These are phyloP conservation scores for Cladorrhinum samala DNA, from an alignment of 495 filamentous ascomycete species.

Conservation along the genomic window DNA sequence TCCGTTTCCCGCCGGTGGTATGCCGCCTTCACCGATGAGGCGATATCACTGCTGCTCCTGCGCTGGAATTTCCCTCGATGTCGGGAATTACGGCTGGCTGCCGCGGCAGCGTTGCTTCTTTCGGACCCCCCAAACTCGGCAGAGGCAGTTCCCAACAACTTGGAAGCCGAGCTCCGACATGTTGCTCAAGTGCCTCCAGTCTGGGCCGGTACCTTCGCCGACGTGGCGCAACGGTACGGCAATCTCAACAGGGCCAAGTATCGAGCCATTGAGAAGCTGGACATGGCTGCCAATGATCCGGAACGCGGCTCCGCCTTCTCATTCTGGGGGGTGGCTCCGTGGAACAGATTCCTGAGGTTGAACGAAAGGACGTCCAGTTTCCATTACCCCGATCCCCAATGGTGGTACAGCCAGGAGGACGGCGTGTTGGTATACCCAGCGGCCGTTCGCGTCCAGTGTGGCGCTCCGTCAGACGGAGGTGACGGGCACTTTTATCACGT, in stretches of 20 bases:
- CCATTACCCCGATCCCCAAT: slow-evolving; percentile 50
- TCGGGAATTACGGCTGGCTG: slow-evolving; percentile 43
- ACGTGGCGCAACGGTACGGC: slow-evolving; percentile 52
- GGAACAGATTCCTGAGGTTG: slow-evolving; percentile 50
- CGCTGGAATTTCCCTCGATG: slow-evolving; percentile 49
- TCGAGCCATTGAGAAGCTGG: slow-evolving; percentile 43
- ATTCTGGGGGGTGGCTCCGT: slow-evolving; percentile 42
- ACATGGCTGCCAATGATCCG: slow-evolving; percentile 21
- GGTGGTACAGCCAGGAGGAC: slow-evolving; percentile 52
- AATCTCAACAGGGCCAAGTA: slow-evolving; percentile 47
- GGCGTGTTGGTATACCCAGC: slow-evolving; percentile 53
- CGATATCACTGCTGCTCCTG: slow-evolving; percentile 41
- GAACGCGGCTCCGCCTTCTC: slow-evolving; percentile 34
- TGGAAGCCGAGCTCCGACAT: slow-evolving; percentile 57
- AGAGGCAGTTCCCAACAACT: slow-evolving; percentile 7
- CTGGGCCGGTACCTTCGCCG: slow-evolving; percentile 46
- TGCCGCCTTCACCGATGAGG: slow-evolving; percentile 46
- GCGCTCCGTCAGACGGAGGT: slow-evolving; percentile 8
- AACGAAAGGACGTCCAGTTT: slow-evolving; percentile 36
- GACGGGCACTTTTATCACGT: slow-evolving; percentile 41
- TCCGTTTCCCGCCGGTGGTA: slow-evolving; percentile 51
- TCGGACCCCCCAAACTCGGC: not conserved
- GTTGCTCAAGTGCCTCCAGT: not conserved
- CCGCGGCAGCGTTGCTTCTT: slow-evolving; percentile 7
- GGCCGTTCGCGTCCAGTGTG: slow-evolving; percentile 16